Base-by-base conservation (phyloP, 2,329 filamentous ascomycete species). In the Trichoderma sp. region DNA sequence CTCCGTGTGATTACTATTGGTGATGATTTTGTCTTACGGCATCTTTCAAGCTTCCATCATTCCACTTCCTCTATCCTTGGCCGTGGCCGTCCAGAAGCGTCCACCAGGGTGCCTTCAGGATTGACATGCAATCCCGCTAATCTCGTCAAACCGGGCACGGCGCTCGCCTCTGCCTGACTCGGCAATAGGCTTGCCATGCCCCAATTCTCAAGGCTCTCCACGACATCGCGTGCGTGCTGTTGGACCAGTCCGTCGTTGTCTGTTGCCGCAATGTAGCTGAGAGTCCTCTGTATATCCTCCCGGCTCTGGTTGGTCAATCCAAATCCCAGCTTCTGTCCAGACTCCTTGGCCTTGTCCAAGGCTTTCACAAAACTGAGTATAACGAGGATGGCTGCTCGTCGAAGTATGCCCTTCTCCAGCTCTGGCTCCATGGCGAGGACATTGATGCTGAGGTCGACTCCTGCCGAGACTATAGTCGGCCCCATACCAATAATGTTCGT, bases 181-280 rank as follows among this genome's bases (percentile, higher is more conserved):
- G 83, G 84, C 55, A 88, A 77, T 70, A 89, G 74, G 67, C 79
- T 83, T 68, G 86, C 84, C 78, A 91, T 80, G 71, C 86, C 84
- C 87, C 88, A 91, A 71, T 85, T 88, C 74, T 90, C 86, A 73
- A 94, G 77, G 63, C 88, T 91, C 78, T 93, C 91, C 12, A 90
- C 79, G n/a, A 91, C 90, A 75, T 90, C 90, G 36, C 81, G 82
- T 3, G 91, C 91, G 79, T 94, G 91, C 75, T 90, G 85, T 73
- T 85, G 85, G 12, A 93, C 92, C 55, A 94, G 80, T 0, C 87
- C 90, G 77, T 94, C 92, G 28, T 84, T 86, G 79, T 94, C 92
- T 28, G 88, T 90, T 50, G 82, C 84, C 7, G 85, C 84, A n/a
- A 92, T 84, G 79, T 93, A 94, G 66, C 81, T 80, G 53, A 94